A percentile compares a stretch with the other conserved stretches of the same genome.
phyloP scores from a whole-genome alignment of 768 basidiomycete species.

The Naematelia aurantialba region DNA sequence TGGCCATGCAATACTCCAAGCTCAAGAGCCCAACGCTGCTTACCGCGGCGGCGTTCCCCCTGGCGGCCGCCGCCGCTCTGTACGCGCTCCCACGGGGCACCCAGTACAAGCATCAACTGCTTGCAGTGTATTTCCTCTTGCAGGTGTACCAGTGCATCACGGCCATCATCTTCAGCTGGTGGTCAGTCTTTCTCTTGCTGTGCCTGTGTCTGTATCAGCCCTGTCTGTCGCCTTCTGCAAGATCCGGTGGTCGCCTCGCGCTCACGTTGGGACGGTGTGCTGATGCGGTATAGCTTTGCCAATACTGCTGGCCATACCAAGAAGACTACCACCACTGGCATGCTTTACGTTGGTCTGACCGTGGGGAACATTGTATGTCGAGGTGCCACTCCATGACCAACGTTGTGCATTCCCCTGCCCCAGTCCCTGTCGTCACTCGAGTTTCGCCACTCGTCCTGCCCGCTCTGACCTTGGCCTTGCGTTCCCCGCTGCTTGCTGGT shows the following conservation, averaged over 20 bases:
- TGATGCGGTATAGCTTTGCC: constrained; percentile 7
- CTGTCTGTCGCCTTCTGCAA: neutral
- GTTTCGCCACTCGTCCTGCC: too few relatives aligned
- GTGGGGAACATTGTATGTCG: constrained; percentile 20
- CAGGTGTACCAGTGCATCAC: constrained; percentile 24
- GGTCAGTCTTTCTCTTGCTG: constrained; percentile 1
- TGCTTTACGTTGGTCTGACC: constrained; percentile 21
- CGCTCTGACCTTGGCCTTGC: too few relatives aligned
- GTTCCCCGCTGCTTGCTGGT: too few relatives aligned
- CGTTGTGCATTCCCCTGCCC: neutral
- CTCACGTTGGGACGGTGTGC: too few relatives aligned
- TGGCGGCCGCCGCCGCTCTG: constrained; percentile 24
- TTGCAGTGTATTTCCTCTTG: constrained; percentile 26
- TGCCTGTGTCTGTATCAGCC: neutral
- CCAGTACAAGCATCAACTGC: constrained; percentile 12
- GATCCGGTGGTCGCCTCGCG: too few relatives aligned
- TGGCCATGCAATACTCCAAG: constrained; percentile 35
- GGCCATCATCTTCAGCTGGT: constrained; percentile 23
- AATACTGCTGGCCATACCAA: constrained; percentile 27
- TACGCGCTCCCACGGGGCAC: constrained; percentile 19
- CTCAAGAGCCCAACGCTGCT: constrained; percentile 16
- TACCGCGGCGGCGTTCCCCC: constrained; percentile 14
- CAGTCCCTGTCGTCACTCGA: neutral
- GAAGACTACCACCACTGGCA: constrained; percentile 26
- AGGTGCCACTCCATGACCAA: neutral